These are phyloP conservation scores for Mycena crocata DNA, from an alignment of 768 basidiomycete species.

Conservation along the genomic window DNA sequence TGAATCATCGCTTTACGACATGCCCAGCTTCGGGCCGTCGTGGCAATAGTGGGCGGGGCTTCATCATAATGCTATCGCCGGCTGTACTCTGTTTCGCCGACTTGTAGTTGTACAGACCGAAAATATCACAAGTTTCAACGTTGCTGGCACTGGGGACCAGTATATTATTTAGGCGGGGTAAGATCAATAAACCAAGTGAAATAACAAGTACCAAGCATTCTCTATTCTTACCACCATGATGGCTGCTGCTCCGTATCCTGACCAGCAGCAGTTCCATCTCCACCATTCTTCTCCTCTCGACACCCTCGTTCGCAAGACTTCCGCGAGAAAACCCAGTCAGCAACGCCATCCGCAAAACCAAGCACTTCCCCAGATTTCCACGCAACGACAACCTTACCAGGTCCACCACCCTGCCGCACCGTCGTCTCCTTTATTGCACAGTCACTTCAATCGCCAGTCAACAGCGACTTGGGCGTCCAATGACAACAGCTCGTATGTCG, in stretches of 20 bases:
- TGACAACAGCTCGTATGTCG: slow-evolving; percentile 48
- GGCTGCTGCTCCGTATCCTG: slow-evolving; percentile 29
- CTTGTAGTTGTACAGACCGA: no score
- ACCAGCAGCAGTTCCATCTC: slow-evolving; percentile 32
- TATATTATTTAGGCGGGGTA: no score
- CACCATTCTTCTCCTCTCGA: slow-evolving; percentile 61
- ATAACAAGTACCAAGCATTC: not conserved
- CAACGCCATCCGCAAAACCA: slow-evolving; percentile 41
- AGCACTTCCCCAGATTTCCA: slow-evolving; percentile 37
- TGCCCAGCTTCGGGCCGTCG: no score
- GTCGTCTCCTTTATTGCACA: slow-evolving; percentile 60
- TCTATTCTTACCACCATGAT: slow-evolving; percentile 27
- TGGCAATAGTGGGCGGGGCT: no score
- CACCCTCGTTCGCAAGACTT: slow-evolving; percentile 58
- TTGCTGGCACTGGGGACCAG: no score
- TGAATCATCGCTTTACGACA: no score
- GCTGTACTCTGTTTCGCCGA: no score
- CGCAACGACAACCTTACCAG: slow-evolving; percentile 27
- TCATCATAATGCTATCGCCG: no score
- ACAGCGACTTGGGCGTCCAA: slow-evolving; percentile 48
- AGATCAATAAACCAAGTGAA: no score
- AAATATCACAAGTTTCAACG: no score
- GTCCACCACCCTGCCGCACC: slow-evolving; percentile 29
- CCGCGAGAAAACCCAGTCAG: slow-evolving; percentile 42
- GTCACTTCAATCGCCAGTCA: slow-evolving; percentile 57